Base-by-base conservation (phyloP, 1,139 yeast genomes). In the Yamadazyma friedrichii region DNA sequence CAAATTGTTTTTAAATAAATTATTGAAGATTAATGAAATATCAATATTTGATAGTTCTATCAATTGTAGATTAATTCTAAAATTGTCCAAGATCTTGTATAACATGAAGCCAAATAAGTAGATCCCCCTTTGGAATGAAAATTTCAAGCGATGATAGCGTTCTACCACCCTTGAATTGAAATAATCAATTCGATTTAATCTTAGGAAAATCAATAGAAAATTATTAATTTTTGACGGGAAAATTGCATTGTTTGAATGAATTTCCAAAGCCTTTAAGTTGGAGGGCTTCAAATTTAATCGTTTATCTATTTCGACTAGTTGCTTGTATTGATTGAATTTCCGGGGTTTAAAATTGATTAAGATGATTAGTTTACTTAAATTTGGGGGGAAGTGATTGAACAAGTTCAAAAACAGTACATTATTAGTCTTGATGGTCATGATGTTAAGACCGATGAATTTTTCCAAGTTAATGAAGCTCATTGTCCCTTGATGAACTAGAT, bases 41-140 rank as follows among this genome's bases (percentile, higher is more conserved):
- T 59, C 62, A 28, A 58, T 32, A 10, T 52, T 46, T 6, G 39
- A 41, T 2, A 55, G 30, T 39, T 57, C 62, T 16, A 55, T 26
- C 15, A 36, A 43, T 16, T 36, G 36, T 15, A 55, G 26, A 22
- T 15, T 25, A 6, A 2, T 6, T 15, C 43, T 33, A 2, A 37
- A 37, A 4, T 8, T n/a, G n/a, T 37, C 13, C 11, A 41, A 15
- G 9, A 41, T 20, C 2, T 20, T 12, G 24, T 34, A 37, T 6
- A 41, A 9, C 11, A 38, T 31, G 5, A 9, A 12, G 2, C 43
- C 44, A 12, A 41, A 39, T 4, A 11, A 3, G 6, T 10, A 9
- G 25, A 27, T 5, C 2, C 36, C 36, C 5, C 9, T 9, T 16
- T 26, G 27, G 12, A 31, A 8, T 13, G 31, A 16, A 26, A 4